A percentile compares a stretch with the other conserved stretches of the same genome.
phyloP scores from a whole-genome alignment of 2,329 filamentous ascomycete species.

The Amauroascus niger region DNA sequence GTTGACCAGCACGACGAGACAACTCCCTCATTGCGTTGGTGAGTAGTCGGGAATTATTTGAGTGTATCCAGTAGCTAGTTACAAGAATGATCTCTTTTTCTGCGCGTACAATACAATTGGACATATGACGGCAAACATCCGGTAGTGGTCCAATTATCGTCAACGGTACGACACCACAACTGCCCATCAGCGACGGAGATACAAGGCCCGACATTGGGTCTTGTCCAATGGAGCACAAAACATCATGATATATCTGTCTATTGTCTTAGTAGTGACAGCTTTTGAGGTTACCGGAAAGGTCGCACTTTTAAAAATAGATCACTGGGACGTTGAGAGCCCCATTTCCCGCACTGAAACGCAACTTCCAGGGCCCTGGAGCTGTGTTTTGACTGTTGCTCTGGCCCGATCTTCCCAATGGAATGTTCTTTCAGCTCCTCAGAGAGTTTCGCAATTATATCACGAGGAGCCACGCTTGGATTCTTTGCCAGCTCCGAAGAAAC shows the following conservation, averaged over 20 bases:
- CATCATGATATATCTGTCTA: slow-evolving; percentile 55
- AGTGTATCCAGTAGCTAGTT: slow-evolving; percentile 67
- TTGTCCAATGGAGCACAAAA: slow-evolving; percentile 38
- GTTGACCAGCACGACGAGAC: slow-evolving; percentile 52
- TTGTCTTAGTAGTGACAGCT: not conserved
- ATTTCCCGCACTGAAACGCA: slow-evolving; percentile 55
- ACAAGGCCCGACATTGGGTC: slow-evolving; percentile 41
- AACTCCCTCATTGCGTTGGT: slow-evolving; percentile 61
- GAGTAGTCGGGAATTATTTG: slow-evolving; percentile 57
- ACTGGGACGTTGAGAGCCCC: slow-evolving; percentile 54
- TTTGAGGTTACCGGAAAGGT: slow-evolving; percentile 12
- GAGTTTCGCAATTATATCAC: slow-evolving; percentile 47
- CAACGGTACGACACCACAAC: slow-evolving; percentile 55
- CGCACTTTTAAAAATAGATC: slow-evolving; percentile 51
- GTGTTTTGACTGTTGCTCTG: not conserved
- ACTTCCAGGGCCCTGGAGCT: slow-evolving; percentile 38
- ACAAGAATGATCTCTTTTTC: slow-evolving; percentile 63
- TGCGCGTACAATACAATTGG: slow-evolving; percentile 64
- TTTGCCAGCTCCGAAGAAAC: slow-evolving; percentile 51
- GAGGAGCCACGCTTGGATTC: slow-evolving; percentile 45
- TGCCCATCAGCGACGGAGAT: slow-evolving; percentile 51
- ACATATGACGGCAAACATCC: slow-evolving; percentile 64
- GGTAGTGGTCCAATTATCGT: slow-evolving; percentile 60
- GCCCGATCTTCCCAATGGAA: not conserved
- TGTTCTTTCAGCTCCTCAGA: slow-evolving; percentile 34